Evolutionary conservation across 2,329 filamentous ascomycete species (phyloP), one percentile per base, ranked within the genome.

Genomic region (Aspergillus pseudoviridinutans): DNA sequence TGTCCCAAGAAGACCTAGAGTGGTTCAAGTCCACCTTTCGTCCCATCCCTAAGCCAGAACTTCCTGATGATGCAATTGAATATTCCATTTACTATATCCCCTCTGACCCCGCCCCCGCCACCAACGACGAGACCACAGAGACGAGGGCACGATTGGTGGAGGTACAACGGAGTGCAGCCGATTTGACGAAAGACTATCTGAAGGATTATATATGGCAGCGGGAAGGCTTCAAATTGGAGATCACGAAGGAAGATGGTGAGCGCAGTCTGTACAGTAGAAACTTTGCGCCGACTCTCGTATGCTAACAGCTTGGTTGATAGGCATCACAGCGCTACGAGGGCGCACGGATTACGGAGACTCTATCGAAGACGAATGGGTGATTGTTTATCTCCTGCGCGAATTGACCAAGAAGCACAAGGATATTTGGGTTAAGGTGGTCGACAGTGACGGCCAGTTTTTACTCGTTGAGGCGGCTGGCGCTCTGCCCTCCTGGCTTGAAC

Each of bases 311-410:
- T 20, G 41, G 25, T n/a, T 27, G 12, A 51, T 62, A 80, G 79
- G 78, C 2, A 69, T 74, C 51, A 80, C 78, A 64, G 86, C 87
- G 61, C 82, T 99, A 5, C 83, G 85, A 61, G 93, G 93, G 22
- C 80, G 81, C 53, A 94, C 91, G 0, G 90, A 93, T 71, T 97
- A 92, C 68, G 92, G 93, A 8, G 95, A 99, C 74, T 94, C 92
- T 0, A 87, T 97, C 3, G 93, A 96, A 68, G 94, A 99, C 67
- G 95, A 99, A 78, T 99, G 94, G 95, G 83, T 97, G 5, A 87
- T 97, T 58, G 92, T 97, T 22, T 96, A 92, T 75, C 78, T 97
- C 4, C 80, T 99, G 29, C 86, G 90, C 49, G 88, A 96, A 74
- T 77, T 97, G 65, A 92, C 88, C 65, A 89, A 82, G 64, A 80